phyloP scores from a whole-genome alignment of 768 basidiomycete species.

The Auricularia cornea region DNA sequence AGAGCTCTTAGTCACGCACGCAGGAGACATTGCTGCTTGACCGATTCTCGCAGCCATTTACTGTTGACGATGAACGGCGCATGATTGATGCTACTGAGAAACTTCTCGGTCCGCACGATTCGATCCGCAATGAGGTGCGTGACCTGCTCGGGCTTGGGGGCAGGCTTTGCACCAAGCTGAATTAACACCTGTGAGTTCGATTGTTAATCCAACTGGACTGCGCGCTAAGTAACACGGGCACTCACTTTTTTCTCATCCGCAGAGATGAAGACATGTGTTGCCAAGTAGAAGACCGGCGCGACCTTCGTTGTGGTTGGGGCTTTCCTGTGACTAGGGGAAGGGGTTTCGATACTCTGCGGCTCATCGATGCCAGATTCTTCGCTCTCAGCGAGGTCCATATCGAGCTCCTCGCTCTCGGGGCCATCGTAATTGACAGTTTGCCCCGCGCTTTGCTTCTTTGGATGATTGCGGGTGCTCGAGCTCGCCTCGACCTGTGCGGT shows the following conservation, averaged over 20 bases:
- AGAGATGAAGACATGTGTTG: conserved; percentile 53
- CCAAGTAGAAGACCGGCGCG: conserved; percentile 45
- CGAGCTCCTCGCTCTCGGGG: no score
- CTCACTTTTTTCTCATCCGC: conserved; percentile 56
- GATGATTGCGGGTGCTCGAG: no score
- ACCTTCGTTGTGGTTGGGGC: not conserved
- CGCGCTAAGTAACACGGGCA: no score
- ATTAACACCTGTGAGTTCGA: conserved; percentile 45
- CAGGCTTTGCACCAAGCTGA: conserved; percentile 60
- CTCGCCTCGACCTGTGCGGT: not conserved
- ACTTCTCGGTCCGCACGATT: conserved; percentile 80
- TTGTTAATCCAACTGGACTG: not conserved
- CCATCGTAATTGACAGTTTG: no score
- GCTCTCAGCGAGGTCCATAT: not conserved
- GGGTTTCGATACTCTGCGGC: not conserved
- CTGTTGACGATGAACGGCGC: conserved; percentile 55
- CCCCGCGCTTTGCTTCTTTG: no score
- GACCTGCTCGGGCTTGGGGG: conserved; percentile 53
- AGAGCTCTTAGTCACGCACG: conserved; percentile 52
- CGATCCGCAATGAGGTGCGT: conserved; percentile 69
- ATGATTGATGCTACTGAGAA: conserved; percentile 63
- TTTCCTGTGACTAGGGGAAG: not conserved
- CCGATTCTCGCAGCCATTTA: conserved; percentile 60
- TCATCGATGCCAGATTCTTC: not conserved
- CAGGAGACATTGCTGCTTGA: conserved; percentile 46